phyloP scores from a whole-genome alignment of 2,329 filamentous ascomycete species.

The Fusarium camptoceras region DNA sequence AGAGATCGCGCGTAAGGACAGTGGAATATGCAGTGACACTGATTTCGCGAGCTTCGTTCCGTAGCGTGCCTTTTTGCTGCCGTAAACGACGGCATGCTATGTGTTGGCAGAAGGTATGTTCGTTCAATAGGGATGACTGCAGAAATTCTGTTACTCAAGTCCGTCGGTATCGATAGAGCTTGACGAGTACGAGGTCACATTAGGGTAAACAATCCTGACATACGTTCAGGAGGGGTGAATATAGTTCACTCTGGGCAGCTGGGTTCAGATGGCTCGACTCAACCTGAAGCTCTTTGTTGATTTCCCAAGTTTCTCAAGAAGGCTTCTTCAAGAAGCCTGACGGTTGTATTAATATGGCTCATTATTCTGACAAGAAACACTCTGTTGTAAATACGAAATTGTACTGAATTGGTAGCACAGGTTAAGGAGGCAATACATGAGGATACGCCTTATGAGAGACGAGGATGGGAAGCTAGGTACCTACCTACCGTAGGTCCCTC shows the following conservation, averaged over 20 bases:
- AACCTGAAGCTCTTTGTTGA: neutral
- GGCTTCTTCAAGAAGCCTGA: neutral
- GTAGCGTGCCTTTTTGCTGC: constrained; percentile 5
- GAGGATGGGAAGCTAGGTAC: neutral
- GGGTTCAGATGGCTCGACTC: neutral
- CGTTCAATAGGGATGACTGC: constrained; percentile 19
- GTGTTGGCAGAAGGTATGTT: constrained; percentile 20
- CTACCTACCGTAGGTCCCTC: too few species aligned
- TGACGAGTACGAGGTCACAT: neutral
- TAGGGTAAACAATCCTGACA: neutral
- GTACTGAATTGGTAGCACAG: neutral
- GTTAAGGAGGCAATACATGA: neutral
- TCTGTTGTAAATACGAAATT: neutral
- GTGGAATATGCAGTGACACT: constrained; percentile 31
- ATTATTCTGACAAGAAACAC: neutral
- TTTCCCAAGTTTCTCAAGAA: neutral
- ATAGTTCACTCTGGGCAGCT: neutral
- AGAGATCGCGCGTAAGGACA: constrained; percentile 25
- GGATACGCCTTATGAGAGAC: neutral
- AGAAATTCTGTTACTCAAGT: constrained; percentile 26
- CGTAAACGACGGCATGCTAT: constrained; percentile 11
- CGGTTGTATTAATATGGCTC: neutral
- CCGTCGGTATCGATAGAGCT: neutral
- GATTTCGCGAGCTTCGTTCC: constrained; percentile 4
- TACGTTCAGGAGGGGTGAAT: neutral